Percentiles rank a stretch among this genome's conserved stretches.
phyloP scores from a whole-genome alignment of 495 filamentous ascomycete genomes.

The Lichenothelia convexa region DNA sequence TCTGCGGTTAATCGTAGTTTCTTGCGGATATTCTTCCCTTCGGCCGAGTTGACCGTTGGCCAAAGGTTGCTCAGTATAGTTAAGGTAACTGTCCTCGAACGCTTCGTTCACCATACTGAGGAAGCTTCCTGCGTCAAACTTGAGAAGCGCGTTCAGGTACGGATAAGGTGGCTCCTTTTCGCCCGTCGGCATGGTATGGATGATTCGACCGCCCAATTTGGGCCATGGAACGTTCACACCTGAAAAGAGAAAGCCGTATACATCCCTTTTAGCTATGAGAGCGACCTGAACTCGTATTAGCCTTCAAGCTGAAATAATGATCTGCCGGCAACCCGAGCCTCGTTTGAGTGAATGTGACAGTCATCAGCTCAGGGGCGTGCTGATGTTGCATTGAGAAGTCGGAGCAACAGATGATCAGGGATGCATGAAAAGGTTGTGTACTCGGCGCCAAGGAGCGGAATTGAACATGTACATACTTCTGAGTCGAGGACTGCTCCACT shows the following conservation, averaged over 20 bases:
- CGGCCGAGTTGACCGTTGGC: constrained; percentile 31
- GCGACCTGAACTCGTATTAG: constrained; percentile 47
- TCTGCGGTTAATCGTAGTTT: constrained; percentile 63
- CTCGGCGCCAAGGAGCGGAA: too few species aligned
- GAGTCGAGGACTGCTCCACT: constrained; percentile 56
- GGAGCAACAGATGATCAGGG: too few species aligned
- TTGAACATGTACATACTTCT: too few species aligned
- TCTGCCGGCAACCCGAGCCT: too few species aligned
- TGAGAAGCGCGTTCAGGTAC: constrained; percentile 64
- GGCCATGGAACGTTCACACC: constrained; percentile 52
- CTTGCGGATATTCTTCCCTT: constrained; percentile 33
- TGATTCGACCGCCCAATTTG: constrained; percentile 31
- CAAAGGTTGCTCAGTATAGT: too few species aligned
- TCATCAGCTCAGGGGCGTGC: too few species aligned
- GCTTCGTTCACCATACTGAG: constrained; percentile 93
- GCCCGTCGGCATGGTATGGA: constrained; percentile 32
- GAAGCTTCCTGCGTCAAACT: constrained; percentile 79
- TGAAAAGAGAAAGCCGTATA: constrained; percentile 88
- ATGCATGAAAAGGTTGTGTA: too few species aligned
- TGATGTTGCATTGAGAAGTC: too few species aligned
- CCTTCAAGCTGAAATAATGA: too few species aligned
- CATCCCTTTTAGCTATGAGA: constrained; percentile 55
- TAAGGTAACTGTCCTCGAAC: constrained; percentile 88
- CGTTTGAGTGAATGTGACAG: too few species aligned
- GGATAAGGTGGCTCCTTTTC: constrained; percentile 51